A percentile compares a stretch with the other conserved stretches of the same genome.
phyloP scores from a whole-genome alignment of 2,329 filamentous ascomycete genomes.

The Harringtonia aguacate region DNA sequence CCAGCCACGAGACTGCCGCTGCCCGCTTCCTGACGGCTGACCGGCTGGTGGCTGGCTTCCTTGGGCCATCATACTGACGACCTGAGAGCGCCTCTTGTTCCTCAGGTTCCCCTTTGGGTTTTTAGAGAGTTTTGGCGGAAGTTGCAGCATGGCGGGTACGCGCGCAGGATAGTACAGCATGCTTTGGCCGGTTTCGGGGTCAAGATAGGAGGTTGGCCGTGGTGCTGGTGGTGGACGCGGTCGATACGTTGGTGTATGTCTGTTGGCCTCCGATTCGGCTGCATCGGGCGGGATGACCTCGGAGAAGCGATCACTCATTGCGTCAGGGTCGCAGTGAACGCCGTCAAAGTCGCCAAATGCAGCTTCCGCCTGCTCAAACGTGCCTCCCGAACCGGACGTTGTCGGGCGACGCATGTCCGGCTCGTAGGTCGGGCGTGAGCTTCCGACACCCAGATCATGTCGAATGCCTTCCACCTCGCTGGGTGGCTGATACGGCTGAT shows the following conservation, averaged over 20 bases:
- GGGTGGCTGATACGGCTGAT: not conserved
- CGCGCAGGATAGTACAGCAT: slow-evolving; percentile 96
- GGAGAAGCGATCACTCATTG: slow-evolving; percentile 8
- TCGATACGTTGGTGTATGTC: slow-evolving; percentile 10
- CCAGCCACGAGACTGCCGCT: slow-evolving; percentile 28
- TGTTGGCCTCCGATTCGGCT: not conserved
- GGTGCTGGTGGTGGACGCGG: slow-evolving; percentile 14
- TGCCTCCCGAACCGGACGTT: slow-evolving; percentile 46
- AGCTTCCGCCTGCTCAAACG: slow-evolving; percentile 52
- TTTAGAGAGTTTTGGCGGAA: slow-evolving; percentile 79
- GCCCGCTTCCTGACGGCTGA: slow-evolving; percentile 6
- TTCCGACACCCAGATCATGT: too few species aligned
- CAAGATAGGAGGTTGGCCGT: slow-evolving; percentile 47
- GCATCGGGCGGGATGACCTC: slow-evolving; percentile 3
- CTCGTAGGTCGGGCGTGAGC: too few species aligned
- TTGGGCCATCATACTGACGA: slow-evolving; percentile 52
- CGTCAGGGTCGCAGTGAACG: slow-evolving; percentile 58
- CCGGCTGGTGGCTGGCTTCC: slow-evolving; percentile 7
- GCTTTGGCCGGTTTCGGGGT: slow-evolving; percentile 56
- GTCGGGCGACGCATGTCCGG: slow-evolving; percentile 22
- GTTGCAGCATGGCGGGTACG: slow-evolving; percentile 84
- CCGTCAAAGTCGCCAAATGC: slow-evolving; percentile 78
- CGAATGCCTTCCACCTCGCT: too few species aligned
- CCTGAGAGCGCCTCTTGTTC: slow-evolving; percentile 62
- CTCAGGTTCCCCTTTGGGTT: slow-evolving; percentile 52